Evolutionary conservation across 495 filamentous ascomycete species (phyloP), one percentile per base, ranked within the genome.

Genomic region (Clavariopsis aquatica): DNA sequence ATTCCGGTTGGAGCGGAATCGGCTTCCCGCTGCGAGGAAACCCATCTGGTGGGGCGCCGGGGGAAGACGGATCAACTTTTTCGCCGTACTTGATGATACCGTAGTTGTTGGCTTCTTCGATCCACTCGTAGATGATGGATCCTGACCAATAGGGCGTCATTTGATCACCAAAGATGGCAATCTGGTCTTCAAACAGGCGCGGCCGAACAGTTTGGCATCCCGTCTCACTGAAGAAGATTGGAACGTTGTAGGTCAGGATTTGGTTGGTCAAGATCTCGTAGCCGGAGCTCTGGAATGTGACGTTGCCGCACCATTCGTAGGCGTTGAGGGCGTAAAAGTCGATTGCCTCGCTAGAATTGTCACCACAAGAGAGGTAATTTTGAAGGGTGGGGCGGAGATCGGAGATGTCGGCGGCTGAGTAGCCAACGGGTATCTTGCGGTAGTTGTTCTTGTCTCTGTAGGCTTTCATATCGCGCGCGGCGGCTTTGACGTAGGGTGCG

Each of bases 311-410:
- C 92, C 92, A 96, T 71, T 91, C 87, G 69, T 96, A 96, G 41
- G 90, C 89, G 70, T 96, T 95, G 36, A 96, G 78, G 15, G 84
- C 81, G 74, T 89, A 96, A 77, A 95, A 93, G 72, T 96, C 92
- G 62, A 93, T 77, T 12, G 82, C 82, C 65, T 93, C 89, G 7
- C 84, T 83, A 23, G 79, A 27, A 69, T 93, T 85, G 38, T 8
- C 12, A 49, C 85, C 85, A 74, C 92, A 96, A 12, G 89, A 88
- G 31, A 96, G 78, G 74, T 96, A 96, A 72, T 96, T 87, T 75
- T 96, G 92, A 1, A 96, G 79, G 85, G 88, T 91, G 34, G 92
- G 91, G 20, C 92, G 86, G 45, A 94, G 83, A 46, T 84, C 79
- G 2, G 89, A 78, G 65, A 95, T 93, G 73, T 96, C 92, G 31